Base-by-base conservation (phyloP, 2,329 filamentous ascomycete genomes). In the Fusarium paranaense region DNA sequence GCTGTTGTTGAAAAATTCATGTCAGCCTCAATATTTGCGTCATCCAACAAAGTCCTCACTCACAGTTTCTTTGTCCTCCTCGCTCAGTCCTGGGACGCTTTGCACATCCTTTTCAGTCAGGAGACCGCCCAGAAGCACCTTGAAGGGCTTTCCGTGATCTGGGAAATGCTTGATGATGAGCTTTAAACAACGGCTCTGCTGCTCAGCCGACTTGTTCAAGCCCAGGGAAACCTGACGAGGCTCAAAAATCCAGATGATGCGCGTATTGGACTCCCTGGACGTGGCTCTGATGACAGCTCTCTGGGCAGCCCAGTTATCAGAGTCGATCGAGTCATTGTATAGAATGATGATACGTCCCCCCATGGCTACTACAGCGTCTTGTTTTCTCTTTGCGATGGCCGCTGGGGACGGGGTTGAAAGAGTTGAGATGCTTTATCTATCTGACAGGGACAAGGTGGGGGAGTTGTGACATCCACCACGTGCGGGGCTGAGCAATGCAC, bases 301-400 rank as follows among this genome's bases (percentile, higher is more conserved):
- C 16, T 76, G 76, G 18, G 76, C 74, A 37, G 76, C 74, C 61
- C 70, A 57, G 60, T 78, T 78, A 33, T 78, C 76, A 62, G 76
- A 78, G 62, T 78, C 76, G 64, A 78, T 78, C 11, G 69, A 74
- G 68, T 78, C 76, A 76, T 78, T 78, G 42, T 77, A 78, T 63
- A 73, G 78, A 50, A 78, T 76, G 50, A 78, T 57, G 54, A 78
- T 62, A 35, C 69, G 61, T 62, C 73, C 67, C 37, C 64, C 69
- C 74, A 76, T 76, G 35, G 45, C 25, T 58, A 40, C 16, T 40
- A 22, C 35, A 30, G 56, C 35, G 56, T 54, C 30, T 50, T 27
- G 40, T 32, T 50, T 5, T 42, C 16, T 25, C 42, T 47, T 25
- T 25, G 42, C 42, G 22, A 45, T 45, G 35, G 42, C 20, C 42